phyloP scores from a whole-genome alignment of 2,329 filamentous ascomycete species.

The Epichloe sibirici region DNA sequence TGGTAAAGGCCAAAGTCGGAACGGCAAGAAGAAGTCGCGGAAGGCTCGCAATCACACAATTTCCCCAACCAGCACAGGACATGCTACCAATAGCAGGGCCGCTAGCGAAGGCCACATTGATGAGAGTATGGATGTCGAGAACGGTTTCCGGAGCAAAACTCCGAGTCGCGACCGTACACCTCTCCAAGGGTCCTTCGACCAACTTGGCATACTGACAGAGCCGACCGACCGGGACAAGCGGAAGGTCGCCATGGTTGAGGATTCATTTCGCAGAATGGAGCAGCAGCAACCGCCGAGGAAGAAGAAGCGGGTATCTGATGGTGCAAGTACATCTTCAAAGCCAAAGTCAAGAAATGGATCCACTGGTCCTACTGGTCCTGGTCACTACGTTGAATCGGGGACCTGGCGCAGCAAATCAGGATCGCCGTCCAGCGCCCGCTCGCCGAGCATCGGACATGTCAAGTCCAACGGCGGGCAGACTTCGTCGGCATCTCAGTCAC shows the following conservation, averaged over 20 bases:
- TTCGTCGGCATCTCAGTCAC: conserved; percentile 18
- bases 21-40: conserved; percentile 37
- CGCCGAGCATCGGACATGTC: conserved; percentile 21
- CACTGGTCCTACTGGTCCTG: conserved; percentile 20
- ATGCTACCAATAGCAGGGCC: conserved; percentile 50
- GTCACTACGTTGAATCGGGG: conserved; percentile 38
- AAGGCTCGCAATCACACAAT: conserved; percentile 43
- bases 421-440: conserved; percentile 34
- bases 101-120: conserved; percentile 50
- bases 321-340: conserved; percentile 26
- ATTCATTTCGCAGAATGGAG: conserved; percentile 50
- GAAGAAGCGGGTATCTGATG: conserved; percentile 51
- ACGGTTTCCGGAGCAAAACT: conserved; percentile 49
- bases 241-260: conserved; percentile 54
- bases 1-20: conserved; percentile 29
- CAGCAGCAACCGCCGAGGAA: conserved; percentile 45
- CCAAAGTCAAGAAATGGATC: conserved; percentile 28
- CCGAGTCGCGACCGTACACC: conserved; percentile 55
- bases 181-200: conserved; percentile 46
- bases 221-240: conserved; percentile 55
- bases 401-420: conserved; percentile 42
- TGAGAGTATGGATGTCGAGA: conserved; percentile 37
- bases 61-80: conserved; percentile 50
- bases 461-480: conserved; percentile 17
- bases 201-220: conserved; percentile 48